Percentiles rank a stretch among this genome's conserved stretches.
phyloP scores from a whole-genome alignment of 2,329 filamentous ascomycete genomes.

The Westerdykella aurantiaca region DNA sequence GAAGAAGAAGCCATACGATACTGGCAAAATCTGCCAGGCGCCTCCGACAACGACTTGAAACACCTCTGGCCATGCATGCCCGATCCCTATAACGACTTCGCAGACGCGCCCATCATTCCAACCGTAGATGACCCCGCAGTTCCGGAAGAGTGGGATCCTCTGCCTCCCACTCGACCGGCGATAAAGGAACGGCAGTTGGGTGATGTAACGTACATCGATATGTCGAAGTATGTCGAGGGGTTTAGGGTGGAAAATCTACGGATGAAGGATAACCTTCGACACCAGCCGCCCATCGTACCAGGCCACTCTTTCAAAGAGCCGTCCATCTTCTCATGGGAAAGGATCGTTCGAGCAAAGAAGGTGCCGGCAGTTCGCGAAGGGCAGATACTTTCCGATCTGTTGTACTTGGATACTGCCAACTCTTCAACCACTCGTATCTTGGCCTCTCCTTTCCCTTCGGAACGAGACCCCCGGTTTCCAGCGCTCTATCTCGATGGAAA shows the following conservation, averaged over 20 bases:
- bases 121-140: slow-evolving; percentile 9
- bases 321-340: slow-evolving; percentile 7
- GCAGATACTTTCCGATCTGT: slow-evolving; percentile 27
- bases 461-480: slow-evolving; percentile 25
- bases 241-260: background rate
- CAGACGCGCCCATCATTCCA: slow-evolving; percentile 15
- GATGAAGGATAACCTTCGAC: background rate
- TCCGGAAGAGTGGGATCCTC: slow-evolving; percentile 24
- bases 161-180: slow-evolving; percentile 5
- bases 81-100: background rate
- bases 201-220: slow-evolving; percentile 19
- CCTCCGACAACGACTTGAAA: slow-evolving; percentile 4
- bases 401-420: slow-evolving; percentile 27
- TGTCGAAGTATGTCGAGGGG: slow-evolving; percentile 5
- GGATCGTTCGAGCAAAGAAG: slow-evolving; percentile 2
- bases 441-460: slow-evolving; percentile 19
- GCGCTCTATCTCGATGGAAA: slow-evolving; percentile 30
- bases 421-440: slow-evolving; percentile 17
- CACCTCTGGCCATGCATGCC: background rate
- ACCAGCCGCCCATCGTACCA: background rate
- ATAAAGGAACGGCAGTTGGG: slow-evolving; percentile 10
- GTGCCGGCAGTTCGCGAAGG: slow-evolving; percentile 23
- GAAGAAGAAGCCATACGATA: slow-evolving; percentile 24
- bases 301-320: too few relatives aligned
- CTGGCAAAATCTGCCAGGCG: slow-evolving; percentile 14